A percentile compares a stretch with the other conserved stretches of the same genome.
phyloP scores from a whole-genome alignment of 2,329 filamentous ascomycete genomes.

The Penicillium freii region DNA sequence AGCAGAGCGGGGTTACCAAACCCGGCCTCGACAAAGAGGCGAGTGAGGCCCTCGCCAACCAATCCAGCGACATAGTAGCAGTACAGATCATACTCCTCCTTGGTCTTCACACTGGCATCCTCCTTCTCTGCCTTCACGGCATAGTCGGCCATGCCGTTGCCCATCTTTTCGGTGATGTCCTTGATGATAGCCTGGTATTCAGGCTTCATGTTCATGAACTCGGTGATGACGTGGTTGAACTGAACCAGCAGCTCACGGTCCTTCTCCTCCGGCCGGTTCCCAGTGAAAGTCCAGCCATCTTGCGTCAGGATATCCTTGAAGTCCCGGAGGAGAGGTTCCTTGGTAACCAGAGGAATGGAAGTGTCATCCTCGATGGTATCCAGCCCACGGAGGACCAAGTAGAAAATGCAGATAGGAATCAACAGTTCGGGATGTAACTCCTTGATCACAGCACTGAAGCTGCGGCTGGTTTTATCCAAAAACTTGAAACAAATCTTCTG shows the following conservation, averaged over 20 bases:
- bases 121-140: slow-evolving; percentile 79
- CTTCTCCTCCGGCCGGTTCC: slow-evolving; percentile 87
- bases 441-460: slow-evolving; percentile 89
- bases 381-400: slow-evolving; percentile 83
- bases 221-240: slow-evolving; percentile 80
- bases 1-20: slow-evolving; percentile 83
- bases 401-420: slow-evolving; percentile 86
- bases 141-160: slow-evolving; percentile 98
- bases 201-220: slow-evolving; percentile 85
- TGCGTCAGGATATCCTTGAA: slow-evolving; percentile 77
- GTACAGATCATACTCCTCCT: slow-evolving; percentile 91
- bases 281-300: slow-evolving; percentile 87
- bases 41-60: slow-evolving; percentile 91
- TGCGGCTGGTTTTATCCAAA: slow-evolving; percentile 84
- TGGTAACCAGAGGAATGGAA: slow-evolving; percentile 76
- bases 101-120: slow-evolving; percentile 72
- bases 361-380: slow-evolving; percentile 99
- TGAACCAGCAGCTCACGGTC: slow-evolving; percentile 88
- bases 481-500: slow-evolving; percentile 82
- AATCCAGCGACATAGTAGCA: slow-evolving; percentile 98
- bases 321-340: slow-evolving; percentile 79
- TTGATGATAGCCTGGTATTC: slow-evolving; percentile 82
- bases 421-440: slow-evolving; percentile 94
- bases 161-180: slow-evolving; percentile 93
- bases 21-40: slow-evolving; percentile 81